Percentiles rank a stretch among this genome's conserved stretches.
Evolutionary conservation across 2,329 filamentous ascomycete species (phyloP).

Genomic region (Xylaria sp.): DNA sequence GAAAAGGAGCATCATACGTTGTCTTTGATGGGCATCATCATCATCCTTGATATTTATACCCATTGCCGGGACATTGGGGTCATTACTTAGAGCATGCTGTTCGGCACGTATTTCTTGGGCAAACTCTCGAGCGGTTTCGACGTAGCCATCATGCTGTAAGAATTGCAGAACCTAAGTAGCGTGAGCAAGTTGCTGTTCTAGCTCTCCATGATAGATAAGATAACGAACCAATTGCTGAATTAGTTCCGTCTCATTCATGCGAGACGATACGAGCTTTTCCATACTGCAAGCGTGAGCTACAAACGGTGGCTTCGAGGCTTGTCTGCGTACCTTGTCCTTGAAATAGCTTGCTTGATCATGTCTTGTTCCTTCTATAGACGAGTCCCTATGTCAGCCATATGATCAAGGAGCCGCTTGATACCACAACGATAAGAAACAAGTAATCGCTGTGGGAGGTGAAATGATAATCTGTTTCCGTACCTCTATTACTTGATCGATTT

Average conservation of each 20-base stretch:
- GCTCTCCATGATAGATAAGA: neutral
- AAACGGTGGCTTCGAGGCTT: constrained; percentile 21
- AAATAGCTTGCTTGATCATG: constrained; percentile 70
- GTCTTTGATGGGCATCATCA: constrained; percentile 84
- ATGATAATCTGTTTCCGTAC: constrained; percentile 56
- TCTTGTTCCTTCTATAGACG: constrained; percentile 65
- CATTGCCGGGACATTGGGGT: constrained; percentile 61
- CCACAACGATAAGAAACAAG: neutral
- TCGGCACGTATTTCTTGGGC: constrained; percentile 81
- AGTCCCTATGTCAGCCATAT: constrained; percentile 5
- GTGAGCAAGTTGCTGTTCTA: constrained; percentile 28
- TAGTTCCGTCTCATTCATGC: constrained; percentile 77
- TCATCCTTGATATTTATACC: constrained; percentile 80
- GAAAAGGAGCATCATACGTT: constrained; percentile 67
- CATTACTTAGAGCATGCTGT: constrained; percentile 73
- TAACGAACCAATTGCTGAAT: constrained; percentile 78
- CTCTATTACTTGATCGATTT: constrained; percentile 87
- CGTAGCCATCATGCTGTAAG: constrained; percentile 92
- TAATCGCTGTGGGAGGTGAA: neutral
- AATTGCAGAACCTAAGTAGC: constrained; percentile 76
- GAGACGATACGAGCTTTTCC: constrained; percentile 66
- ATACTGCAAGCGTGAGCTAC: constrained; percentile 55
- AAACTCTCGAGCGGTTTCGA: constrained; percentile 91
- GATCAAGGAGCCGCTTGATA: neutral
- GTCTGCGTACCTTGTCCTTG: constrained; percentile 53